Evolutionary conservation across 2,329 filamentous ascomycete species (phyloP).

Genomic region (Penicillium sp.): DNA sequence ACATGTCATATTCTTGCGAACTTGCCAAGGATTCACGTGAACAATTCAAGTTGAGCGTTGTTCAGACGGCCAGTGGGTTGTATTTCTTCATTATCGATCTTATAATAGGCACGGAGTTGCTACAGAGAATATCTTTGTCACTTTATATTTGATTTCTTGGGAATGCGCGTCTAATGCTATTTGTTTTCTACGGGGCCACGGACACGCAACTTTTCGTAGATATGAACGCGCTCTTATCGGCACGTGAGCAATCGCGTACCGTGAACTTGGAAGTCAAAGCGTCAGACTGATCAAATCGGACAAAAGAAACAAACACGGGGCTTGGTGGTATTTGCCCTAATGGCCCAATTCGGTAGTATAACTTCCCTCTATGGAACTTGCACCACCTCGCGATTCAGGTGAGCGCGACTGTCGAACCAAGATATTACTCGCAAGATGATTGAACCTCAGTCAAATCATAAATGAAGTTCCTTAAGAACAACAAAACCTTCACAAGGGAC

Average conservation of each 20-base stretch:
- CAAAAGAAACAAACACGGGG: not conserved
- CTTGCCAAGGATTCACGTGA: not conserved
- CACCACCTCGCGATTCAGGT: no score
- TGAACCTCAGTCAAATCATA: no score
- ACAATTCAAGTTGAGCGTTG: no score
- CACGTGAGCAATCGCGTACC: constrained; percentile 3
- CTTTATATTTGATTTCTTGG: not conserved
- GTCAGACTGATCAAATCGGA: not conserved
- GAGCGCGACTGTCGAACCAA: no score
- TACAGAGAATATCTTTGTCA: not conserved
- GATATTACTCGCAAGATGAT: no score
- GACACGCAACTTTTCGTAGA: not conserved
- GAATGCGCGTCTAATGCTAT: not conserved
- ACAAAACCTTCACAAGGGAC: no score
- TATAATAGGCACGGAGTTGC: not conserved
- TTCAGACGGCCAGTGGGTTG: no score
- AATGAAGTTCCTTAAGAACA: no score
- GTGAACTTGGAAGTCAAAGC: no score
- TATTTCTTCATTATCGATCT: not conserved
- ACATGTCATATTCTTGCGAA: constrained; percentile 1
- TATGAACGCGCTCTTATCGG: constrained; percentile 1
- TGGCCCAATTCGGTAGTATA: not conserved
- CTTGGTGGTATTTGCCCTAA: not conserved
- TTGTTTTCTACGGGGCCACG: not conserved
- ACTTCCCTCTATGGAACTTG: no score